Evolutionary conservation across 176 grass and related monocot genomes (phyloP), one percentile per base, ranked within the genome.

Genomic region (Zoysia pacifica): DNA sequence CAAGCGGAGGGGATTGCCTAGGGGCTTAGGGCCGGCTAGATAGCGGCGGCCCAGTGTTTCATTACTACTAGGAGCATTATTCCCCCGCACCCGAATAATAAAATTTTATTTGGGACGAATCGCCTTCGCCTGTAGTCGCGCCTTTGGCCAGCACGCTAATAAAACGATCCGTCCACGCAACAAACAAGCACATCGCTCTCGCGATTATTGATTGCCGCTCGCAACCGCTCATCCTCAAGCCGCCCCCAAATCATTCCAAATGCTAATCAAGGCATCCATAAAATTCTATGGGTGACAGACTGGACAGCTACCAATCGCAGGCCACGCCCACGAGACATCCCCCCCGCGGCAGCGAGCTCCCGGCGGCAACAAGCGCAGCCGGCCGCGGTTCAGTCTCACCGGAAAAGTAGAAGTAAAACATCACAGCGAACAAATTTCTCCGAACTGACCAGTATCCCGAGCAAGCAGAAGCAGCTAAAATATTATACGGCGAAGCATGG

Each of bases 161-260:
- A 35, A 11, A 58, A 58, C 36, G 59, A 62, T 62, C 59, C 59
- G 85, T 81, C 78, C 73, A 70, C 83, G 55, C 61, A 81, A 82
- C 80, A 85, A 77, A 85, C 74, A 78, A 81, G 70, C 73, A 67
- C 72, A 78, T 85, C 87, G 82, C 83, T 68, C 66, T 89, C 83
- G 35, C 49, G 66, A 82, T 82, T 77, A 61, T 70, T 77, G n/a
- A 72, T 85, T 64, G 65, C 35, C 6, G 77, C 77, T 72, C 19
- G 60, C 87, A 85, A 72, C 78, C 51, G 78, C 73, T 65, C 83
- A 67, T 85, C 67, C 56, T 66, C 76, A 70, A 59, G 66, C 20
- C 60, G 35, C 73, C 70, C 70, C 73, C 82, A 67, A 85, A 72
- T 85, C 67, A 48, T 62, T 60, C 41, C 59, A 36, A 77, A 70